Evolutionary conservation across 2,329 filamentous ascomycete genomes (phyloP).

Genomic region (Chrysoporthe austroafricana): DNA sequence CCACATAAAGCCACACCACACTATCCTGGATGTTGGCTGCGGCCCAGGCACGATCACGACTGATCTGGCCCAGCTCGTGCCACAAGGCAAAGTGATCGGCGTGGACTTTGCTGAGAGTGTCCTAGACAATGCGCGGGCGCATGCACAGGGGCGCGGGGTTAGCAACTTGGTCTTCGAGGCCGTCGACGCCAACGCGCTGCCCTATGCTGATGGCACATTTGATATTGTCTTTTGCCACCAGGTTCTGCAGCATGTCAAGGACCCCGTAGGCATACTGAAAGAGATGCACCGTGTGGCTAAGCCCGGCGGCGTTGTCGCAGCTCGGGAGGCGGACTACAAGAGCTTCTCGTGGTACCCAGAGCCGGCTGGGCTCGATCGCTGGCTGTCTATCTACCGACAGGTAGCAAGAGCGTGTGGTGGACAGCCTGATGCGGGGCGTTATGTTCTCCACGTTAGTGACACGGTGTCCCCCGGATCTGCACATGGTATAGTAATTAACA

Average conservation of each 20-base stretch:
- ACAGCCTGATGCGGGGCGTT: constrained; percentile 23
- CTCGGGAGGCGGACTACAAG: constrained; percentile 35
- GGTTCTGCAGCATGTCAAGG: constrained; percentile 46
- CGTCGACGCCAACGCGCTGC: constrained; percentile 42
- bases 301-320: constrained; percentile 46
- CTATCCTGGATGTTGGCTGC: constrained; percentile 52
- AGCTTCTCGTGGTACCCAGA: constrained; percentile 25
- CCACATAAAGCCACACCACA: constrained; percentile 42
- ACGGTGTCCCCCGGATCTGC: too few relatives aligned
- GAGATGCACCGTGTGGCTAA: constrained; percentile 50
- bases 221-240: constrained; percentile 50
- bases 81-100: constrained; percentile 44
- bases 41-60: constrained; percentile 54
- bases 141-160: constrained; percentile 29
- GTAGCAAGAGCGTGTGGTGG: constrained; percentile 19
- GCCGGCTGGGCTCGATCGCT: constrained; percentile 15
- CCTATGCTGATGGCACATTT: constrained; percentile 45
- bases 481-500: background rate
- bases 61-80: constrained; percentile 45
- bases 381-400: constrained; percentile 16
- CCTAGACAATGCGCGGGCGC: constrained; percentile 37
- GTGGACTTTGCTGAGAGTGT: constrained; percentile 43
- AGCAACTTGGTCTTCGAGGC: constrained; percentile 37
- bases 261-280: constrained; percentile 37
- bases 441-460: constrained; percentile 15